phyloP scores from a whole-genome alignment of 2,329 filamentous ascomycete genomes.

The Arthrobotrys conoides region DNA sequence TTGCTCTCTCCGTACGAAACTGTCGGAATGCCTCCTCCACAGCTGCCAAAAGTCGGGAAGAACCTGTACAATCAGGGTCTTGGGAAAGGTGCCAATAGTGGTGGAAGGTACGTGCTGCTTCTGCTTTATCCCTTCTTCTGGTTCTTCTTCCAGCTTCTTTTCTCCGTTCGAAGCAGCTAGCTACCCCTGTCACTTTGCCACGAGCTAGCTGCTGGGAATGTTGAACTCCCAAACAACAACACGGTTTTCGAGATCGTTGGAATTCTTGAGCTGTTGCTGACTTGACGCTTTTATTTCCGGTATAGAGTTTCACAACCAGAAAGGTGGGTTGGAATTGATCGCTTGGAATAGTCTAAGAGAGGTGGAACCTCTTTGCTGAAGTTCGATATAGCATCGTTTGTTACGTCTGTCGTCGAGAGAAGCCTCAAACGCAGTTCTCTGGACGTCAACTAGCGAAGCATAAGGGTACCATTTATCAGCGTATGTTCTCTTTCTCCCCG shows the following conservation, averaged over 20 bases:
- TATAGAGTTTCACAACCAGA: constrained; percentile 30
- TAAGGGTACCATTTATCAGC: constrained; percentile 47
- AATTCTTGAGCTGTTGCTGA: constrained; percentile 7
- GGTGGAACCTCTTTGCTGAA: neutral
- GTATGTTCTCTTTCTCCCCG: constrained; percentile 13
- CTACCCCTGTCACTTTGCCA: neutral
- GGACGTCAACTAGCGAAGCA: constrained; percentile 62
- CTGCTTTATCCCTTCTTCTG: neutral
- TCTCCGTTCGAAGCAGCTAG: constrained; percentile 4
- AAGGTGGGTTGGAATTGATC: constrained; percentile 18
- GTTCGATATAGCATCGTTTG: constrained; percentile 52
- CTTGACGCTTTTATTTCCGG: neutral
- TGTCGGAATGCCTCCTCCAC: constrained; percentile 47
- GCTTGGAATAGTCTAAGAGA: neutral
- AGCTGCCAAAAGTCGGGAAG: constrained; percentile 47
- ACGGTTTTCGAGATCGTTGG: constrained; percentile 9
- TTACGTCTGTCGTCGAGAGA: constrained; percentile 60
- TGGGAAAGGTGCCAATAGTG: constrained; percentile 38
- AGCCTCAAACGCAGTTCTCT: constrained; percentile 61
- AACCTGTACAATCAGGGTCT: constrained; percentile 53
- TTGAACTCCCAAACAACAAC: constrained; percentile 14
- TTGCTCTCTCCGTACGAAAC: neutral
- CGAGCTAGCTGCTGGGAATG: neutral
- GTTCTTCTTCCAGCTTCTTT: too few species aligned
- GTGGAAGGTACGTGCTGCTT: constrained; percentile 34